Conservation (phyloP, 169 alveolate genomes). For the Plasmodium gallinaceum region DNA sequence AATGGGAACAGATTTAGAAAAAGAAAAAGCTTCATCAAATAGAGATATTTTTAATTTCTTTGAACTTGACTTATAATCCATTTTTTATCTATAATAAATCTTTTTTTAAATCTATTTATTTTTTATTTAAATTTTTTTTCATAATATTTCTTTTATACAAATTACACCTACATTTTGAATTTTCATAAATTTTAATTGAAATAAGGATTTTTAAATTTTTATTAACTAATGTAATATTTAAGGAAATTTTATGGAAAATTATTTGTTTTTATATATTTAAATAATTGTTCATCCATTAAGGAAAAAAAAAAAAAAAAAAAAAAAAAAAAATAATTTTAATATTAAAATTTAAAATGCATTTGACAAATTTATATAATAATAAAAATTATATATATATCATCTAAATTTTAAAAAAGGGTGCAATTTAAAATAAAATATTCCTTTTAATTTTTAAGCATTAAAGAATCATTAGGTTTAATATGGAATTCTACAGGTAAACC, state of each 20-base stretch:
- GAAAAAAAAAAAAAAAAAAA: neutral
- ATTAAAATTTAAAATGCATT: neutral
- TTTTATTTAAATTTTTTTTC: constrained; percentile 2
- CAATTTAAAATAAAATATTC: neutral
- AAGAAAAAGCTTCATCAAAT: constrained; percentile 53
- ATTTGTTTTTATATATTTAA: too few relatives aligned
- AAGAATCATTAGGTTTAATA: constrained; percentile 25
- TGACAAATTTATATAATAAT: too few relatives aligned
- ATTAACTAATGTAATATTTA: too few relatives aligned
- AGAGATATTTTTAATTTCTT: constrained; percentile 68
- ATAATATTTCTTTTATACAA: neutral
- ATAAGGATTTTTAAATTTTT: neutral
- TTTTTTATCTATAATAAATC: neutral
- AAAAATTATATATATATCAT: neutral
- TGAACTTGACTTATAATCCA: constrained; percentile 50
- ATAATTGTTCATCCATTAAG: too few relatives aligned
- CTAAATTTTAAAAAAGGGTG: neutral
- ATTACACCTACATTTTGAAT: constrained; percentile 24
- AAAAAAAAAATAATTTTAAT: neutral
- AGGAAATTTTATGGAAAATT: too few relatives aligned
- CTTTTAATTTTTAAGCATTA: constrained; percentile 50
- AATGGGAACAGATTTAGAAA: constrained; percentile 56
- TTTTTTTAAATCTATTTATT: neutral
- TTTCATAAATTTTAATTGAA: constrained; percentile 28
- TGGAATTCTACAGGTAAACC: constrained; percentile 71